Evolutionary conservation across 1,284 basidiomycete species (phyloP), one percentile per base, ranked within the genome.

Genomic region (Schizophyllum commune): DNA sequence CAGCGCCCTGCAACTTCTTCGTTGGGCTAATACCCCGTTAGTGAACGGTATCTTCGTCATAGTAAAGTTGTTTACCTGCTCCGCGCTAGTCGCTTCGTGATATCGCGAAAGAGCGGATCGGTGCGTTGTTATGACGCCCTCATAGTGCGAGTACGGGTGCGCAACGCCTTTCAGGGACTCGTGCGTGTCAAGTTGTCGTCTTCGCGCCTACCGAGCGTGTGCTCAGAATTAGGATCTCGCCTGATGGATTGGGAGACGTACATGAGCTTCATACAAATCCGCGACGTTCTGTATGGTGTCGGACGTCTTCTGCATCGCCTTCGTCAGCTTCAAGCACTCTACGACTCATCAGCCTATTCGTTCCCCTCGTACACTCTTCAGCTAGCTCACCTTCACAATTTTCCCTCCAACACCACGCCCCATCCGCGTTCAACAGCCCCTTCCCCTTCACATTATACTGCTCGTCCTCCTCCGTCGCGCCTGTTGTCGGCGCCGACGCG

Each of bases 381-480:
- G 17, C 39, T 51, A 34, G 34, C 62, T 19, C 65, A 89, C 89
- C 84, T 71, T 80, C 73, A 70, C 88, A 92, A 2, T 79, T 79
- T 62, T 93, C 89, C 20, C 85, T 78, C 91, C 92, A 95, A 71
- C 91, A 93, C 90, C 92, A 92, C 1, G 89, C 91, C 0, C 89
- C 86, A 20, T 90, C 82, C 13, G 80, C 78, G 67, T 93, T 94
- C 62, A 85, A 71, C 51, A 86, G 68, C 1, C 88, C 87, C 60
- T 78, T 83, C 32, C 65, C 67, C 58, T 76, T 75, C 19, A 71
- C 71, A n/a, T 75, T 75, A 15, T 78, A 74, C 1, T 80, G 74
- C 22, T 79, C 79, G 15, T 83, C 83, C 22, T 79, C 80, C 55
- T 80, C 79, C 9, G 72, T 75, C 5, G 78, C 73, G 0, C 78